These are phyloP conservation scores for Poa annua DNA, from an alignment of 176 grass and related monocot genomes.

Conservation along the genomic window DNA sequence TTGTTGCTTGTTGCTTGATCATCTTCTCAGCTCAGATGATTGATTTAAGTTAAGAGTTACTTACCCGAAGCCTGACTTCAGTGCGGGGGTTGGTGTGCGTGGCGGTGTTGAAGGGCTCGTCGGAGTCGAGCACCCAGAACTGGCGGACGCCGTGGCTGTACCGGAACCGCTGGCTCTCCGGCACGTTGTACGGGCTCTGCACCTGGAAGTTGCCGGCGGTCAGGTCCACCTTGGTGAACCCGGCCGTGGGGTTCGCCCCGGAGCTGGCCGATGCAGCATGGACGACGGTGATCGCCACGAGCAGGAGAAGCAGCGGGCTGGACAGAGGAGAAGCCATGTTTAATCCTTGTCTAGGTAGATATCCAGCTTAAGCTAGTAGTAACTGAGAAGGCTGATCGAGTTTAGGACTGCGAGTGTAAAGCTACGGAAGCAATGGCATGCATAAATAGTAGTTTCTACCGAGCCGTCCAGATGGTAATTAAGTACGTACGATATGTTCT, in stretches of 20 bases:
- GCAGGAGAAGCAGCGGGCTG: background rate
- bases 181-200: slow-evolving; percentile 48
- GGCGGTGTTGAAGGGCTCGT: slow-evolving; percentile 42
- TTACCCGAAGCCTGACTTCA: slow-evolving; percentile 39
- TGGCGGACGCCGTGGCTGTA: slow-evolving; percentile 32
- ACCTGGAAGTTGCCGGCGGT: slow-evolving; percentile 32
- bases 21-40: no score
- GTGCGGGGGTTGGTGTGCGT: slow-evolving; percentile 49
- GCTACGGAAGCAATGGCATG: background rate
- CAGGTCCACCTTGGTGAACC: slow-evolving; percentile 45
- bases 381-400: background rate
- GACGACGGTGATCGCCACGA: background rate
- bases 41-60: no score
- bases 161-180: slow-evolving; percentile 13
- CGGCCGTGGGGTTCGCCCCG: background rate
- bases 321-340: background rate
- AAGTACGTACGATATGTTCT: background rate
- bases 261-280: background rate
- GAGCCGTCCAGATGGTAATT: background rate
- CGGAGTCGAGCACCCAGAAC: slow-evolving; percentile 44
- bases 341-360: background rate
- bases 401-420: background rate
- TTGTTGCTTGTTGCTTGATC: no score
- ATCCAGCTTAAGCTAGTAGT: background rate
- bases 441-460: background rate